Percentiles rank a stretch among this genome's conserved stretches.
Conservation (phyloP, 2,329 filamentous ascomycete genomes). For the Epichloe brachyelytri region DNA sequence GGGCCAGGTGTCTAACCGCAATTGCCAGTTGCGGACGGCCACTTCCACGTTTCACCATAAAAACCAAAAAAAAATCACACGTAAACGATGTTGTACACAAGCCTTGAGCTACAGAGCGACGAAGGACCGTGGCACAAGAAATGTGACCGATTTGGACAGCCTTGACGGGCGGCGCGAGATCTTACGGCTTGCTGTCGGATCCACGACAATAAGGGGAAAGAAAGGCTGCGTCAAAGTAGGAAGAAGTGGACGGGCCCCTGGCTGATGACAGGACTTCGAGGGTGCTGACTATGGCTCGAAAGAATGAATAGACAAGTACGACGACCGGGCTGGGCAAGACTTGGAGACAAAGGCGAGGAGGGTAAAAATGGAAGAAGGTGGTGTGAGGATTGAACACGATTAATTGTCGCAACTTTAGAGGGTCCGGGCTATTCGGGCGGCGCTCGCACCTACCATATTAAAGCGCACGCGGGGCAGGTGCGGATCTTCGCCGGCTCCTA, state of each 20-base stretch:
- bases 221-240: not conserved
- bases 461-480: not conserved
- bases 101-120: not conserved
- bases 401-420: not conserved
- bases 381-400: not conserved
- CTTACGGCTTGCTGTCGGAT: not conserved
- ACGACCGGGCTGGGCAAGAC: not conserved
- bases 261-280: not conserved
- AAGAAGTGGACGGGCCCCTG: not conserved
- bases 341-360: not conserved
- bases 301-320: not conserved
- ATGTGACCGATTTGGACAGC: not conserved
- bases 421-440: not conserved
- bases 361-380: not conserved
- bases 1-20: not conserved
- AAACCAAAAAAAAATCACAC: not conserved
- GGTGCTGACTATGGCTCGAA: not conserved
- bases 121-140: not conserved
- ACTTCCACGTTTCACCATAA: not conserved
- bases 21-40: not conserved
- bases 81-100: not conserved
- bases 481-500: not conserved
- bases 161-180: not conserved
- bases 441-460: not conserved
- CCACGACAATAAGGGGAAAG: not conserved